Evolutionary conservation across 2,329 filamentous ascomycete genomes (phyloP).

Genomic region (Xylaria sp.): DNA sequence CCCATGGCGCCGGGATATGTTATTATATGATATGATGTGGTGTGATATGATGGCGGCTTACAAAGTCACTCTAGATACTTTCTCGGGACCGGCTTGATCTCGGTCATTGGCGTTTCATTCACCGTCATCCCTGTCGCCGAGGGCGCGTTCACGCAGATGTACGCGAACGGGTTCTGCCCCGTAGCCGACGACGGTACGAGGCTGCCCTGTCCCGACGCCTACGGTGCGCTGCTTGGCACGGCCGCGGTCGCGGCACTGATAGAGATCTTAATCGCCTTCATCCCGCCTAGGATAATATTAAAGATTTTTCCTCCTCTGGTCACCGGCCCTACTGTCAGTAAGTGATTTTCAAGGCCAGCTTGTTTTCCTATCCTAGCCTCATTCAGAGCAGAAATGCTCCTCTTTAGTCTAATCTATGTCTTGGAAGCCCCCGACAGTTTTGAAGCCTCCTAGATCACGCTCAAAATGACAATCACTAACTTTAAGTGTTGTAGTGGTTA

Average conservation of each 20-base stretch:
- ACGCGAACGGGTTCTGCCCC: conserved; percentile 74
- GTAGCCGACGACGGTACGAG: conserved; percentile 68
- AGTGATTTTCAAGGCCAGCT: background rate
- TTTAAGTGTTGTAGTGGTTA: conserved; percentile 44
- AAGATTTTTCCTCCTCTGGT: conserved; percentile 83
- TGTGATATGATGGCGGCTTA: conserved; percentile 10
- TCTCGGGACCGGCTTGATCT: conserved; percentile 81
- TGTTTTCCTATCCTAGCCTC: background rate
- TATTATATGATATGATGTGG: no score
- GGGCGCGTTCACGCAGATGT: conserved; percentile 81
- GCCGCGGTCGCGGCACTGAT: conserved; percentile 71
- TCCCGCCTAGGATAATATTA: conserved; percentile 74
- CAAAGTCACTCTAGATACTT: conserved; percentile 67
- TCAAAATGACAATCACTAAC: background rate
- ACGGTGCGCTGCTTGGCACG: conserved; percentile 80
- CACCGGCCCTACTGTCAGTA: conserved; percentile 73
- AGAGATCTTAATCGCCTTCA: conserved; percentile 79
- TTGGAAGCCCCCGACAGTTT: background rate
- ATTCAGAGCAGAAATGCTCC: background rate
- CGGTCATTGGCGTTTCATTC: conserved; percentile 82
- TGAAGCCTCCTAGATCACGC: background rate
- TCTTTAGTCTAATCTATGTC: background rate
- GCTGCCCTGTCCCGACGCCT: conserved; percentile 79
- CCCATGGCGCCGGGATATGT: background rate
- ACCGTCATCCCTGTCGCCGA: conserved; percentile 78